Conservation (phyloP, 768 basidiomycete species). For the Phylloporus sp. region DNA sequence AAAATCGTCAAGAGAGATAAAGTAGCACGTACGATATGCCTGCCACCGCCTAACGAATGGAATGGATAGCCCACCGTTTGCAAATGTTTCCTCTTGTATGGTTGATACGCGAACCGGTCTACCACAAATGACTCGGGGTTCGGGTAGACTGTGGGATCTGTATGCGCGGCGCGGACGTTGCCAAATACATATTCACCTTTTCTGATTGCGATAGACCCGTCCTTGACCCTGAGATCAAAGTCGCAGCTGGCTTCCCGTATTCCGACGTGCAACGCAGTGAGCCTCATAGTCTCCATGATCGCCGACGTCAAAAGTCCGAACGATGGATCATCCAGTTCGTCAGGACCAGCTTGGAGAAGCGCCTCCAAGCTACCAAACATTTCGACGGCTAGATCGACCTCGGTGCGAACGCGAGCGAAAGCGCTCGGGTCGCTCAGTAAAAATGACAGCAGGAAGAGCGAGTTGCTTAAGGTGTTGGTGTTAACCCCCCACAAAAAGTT, state of each 20-base stretch:
- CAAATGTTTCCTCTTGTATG: slow-evolving; percentile 10
- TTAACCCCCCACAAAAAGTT: slow-evolving; percentile 20
- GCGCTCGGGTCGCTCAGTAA: slow-evolving; percentile 43
- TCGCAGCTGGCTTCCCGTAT: slow-evolving; percentile 17
- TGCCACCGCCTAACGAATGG: slow-evolving; percentile 15
- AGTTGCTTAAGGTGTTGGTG: slow-evolving; percentile 19
- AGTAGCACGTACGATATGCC: slow-evolving; percentile 11
- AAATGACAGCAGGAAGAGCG: slow-evolving; percentile 16
- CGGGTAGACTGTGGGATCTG: slow-evolving; percentile 10
- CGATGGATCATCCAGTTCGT: slow-evolving; percentile 12
- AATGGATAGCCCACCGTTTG: slow-evolving; percentile 11
- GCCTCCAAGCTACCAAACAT: slow-evolving; percentile 9
- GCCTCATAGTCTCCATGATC: no score
- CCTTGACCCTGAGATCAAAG: slow-evolving; percentile 10
- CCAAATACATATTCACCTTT: slow-evolving; percentile 19
- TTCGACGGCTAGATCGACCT: no score
- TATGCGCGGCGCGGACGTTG: slow-evolving; percentile 19
- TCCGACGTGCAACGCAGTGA: slow-evolving; percentile 16
- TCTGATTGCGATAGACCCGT: slow-evolving; percentile 10
- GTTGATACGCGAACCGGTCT: slow-evolving; percentile 16
- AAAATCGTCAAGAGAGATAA: neutral
- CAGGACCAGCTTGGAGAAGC: slow-evolving; percentile 9
- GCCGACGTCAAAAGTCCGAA: slow-evolving; percentile 21
- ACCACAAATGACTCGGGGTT: slow-evolving; percentile 12
- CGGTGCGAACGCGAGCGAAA: slow-evolving; percentile 42